These are phyloP conservation scores for Kwoniella bestiolae DNA, from an alignment of 768 basidiomycete genomes.

Conservation along the genomic window DNA sequence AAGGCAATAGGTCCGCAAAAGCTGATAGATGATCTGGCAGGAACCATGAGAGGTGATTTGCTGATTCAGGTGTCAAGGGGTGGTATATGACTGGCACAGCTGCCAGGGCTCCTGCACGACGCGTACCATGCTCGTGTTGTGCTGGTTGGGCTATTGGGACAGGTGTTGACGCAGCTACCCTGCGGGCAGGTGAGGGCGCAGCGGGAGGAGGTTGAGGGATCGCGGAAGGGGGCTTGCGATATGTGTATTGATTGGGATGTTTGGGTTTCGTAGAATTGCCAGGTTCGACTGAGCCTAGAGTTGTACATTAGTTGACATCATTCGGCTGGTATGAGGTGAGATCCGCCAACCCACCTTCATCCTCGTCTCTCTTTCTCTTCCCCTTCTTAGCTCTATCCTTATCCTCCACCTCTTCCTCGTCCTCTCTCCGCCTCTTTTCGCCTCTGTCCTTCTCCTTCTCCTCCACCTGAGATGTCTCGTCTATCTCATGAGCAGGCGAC, in stretches of 20 bases:
- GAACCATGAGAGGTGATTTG: conserved; percentile 65
- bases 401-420: conserved; percentile 28
- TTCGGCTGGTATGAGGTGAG: no score
- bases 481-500: conserved; percentile 59
- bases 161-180: conserved; percentile 30
- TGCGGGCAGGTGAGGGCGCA: conserved; percentile 34
- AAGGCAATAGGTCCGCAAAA: conserved; percentile 80
- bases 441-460: conserved; percentile 61
- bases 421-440: conserved; percentile 42
- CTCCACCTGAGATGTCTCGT: conserved; percentile 37
- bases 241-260: conserved; percentile 64
- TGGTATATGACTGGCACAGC: conserved; percentile 31
- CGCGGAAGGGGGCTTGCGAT: conserved; percentile 53
- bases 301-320: no score
- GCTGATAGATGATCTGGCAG: conserved; percentile 91
- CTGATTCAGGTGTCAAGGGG: conserved; percentile 32
- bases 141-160: conserved; percentile 32
- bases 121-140: conserved; percentile 50
- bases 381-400: conserved; percentile 51
- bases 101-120: conserved; percentile 45
- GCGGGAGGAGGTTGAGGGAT: conserved; percentile 22
- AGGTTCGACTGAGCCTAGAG: conserved; percentile 21
- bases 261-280: conserved; percentile 46
- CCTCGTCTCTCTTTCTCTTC: conserved; percentile 59
- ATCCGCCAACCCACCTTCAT: conserved; percentile 43